phyloP scores from a whole-genome alignment of 805 yeast species.

The Pichia nanzhaoensis region DNA sequence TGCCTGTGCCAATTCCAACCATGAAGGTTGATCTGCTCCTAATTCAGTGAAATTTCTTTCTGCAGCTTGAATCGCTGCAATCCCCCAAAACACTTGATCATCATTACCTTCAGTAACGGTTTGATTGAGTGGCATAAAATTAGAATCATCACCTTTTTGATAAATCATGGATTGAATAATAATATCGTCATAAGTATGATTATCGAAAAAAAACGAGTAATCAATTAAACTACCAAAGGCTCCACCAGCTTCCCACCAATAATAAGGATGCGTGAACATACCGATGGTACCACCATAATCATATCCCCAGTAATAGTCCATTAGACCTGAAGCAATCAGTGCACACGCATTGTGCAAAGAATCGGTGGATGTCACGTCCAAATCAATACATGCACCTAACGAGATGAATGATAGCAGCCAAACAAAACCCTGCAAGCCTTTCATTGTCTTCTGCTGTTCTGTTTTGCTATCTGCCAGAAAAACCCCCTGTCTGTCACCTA shows the following conservation, averaged over 20 bases:
- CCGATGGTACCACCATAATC: constrained; percentile 75
- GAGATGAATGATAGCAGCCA: constrained; percentile 1
- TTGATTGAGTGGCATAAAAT: constrained; percentile 84
- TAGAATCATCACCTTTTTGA: constrained; percentile 68
- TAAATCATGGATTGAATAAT: constrained; percentile 58
- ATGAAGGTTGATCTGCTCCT: constrained; percentile 50
- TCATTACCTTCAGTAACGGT: constrained; percentile 94
- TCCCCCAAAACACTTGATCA: constrained; percentile 97
- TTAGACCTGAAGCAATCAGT: constrained; percentile 50
- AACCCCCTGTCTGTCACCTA: too few species aligned
- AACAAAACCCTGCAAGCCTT: too few species aligned
- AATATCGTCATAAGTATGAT: constrained; percentile 55
- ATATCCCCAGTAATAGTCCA: constrained; percentile 63
- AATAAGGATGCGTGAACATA: constrained; percentile 82
- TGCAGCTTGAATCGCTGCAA: constrained; percentile 87
- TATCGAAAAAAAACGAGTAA: constrained; percentile 63
- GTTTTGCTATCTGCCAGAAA: too few species aligned
- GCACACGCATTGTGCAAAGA: constrained; percentile 47
- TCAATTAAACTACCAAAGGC: constrained; percentile 88
- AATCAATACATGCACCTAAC: constrained; percentile 14
- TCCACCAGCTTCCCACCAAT: constrained; percentile 99
- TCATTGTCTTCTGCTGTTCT: too few species aligned
- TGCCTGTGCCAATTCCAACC: constrained; percentile 84
- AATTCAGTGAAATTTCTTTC: constrained; percentile 81
- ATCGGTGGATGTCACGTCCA: constrained; percentile 35